Evolutionary conservation across 306 rosid genomes (phyloP).

Genomic region (Cajanus cajan): DNA sequence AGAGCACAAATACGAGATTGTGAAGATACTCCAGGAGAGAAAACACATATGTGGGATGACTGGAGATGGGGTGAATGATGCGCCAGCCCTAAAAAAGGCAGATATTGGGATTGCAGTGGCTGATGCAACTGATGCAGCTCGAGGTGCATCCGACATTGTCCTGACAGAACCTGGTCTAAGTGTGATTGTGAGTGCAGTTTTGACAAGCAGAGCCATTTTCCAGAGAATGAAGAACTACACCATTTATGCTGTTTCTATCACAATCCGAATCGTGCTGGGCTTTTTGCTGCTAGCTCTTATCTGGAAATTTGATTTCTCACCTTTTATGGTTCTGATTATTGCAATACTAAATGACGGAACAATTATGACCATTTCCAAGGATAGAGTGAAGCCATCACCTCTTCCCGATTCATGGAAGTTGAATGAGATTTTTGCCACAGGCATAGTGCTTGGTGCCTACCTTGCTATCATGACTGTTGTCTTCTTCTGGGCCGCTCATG

Average conservation of each 20-base stretch:
- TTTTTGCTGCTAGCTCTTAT: constrained; percentile 74
- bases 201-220: constrained; percentile 80
- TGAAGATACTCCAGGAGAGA: constrained; percentile 66
- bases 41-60: constrained; percentile 82
- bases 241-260: constrained; percentile 77
- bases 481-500: constrained; percentile 62
- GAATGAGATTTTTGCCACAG: constrained; percentile 78
- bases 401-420: constrained; percentile 84
- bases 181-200: constrained; percentile 72
- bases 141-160: constrained; percentile 76
- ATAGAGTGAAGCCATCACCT: constrained; percentile 80
- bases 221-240: constrained; percentile 90
- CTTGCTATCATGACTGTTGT: constrained; percentile 72
- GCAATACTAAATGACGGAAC: constrained; percentile 88
- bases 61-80: constrained; percentile 86
- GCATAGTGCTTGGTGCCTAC: constrained; percentile 65
- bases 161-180: constrained; percentile 78
- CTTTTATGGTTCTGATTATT: constrained; percentile 76
- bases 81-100: constrained; percentile 72
- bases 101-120: constrained; percentile 86
- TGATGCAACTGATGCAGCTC: constrained; percentile 83
- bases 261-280: constrained; percentile 72
- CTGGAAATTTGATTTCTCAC: constrained; percentile 79
- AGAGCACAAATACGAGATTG: constrained; percentile 85
- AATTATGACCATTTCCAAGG: constrained; percentile 85